These are phyloP conservation scores for Kockovaella imperatae DNA, from an alignment of 768 basidiomycete species.

Conservation along the genomic window DNA sequence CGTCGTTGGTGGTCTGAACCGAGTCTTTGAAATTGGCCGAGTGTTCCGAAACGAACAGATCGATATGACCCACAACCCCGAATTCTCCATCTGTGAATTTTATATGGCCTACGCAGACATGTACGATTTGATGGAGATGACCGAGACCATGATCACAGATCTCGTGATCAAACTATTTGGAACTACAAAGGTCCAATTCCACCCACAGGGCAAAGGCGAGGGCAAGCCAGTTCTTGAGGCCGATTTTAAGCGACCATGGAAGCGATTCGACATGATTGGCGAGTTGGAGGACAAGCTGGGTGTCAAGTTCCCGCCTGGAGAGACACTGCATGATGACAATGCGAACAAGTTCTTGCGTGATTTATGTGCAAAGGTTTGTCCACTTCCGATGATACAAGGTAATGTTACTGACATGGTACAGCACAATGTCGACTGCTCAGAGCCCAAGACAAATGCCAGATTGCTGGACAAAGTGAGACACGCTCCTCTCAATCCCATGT, in stretches of 20 bases:
- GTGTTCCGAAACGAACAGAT: constrained; percentile 99
- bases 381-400: neutral
- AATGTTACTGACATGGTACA: constrained; percentile 37
- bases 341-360: constrained; percentile 82
- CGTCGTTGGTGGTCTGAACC: constrained; percentile 90
- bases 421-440: constrained; percentile 94
- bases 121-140: constrained; percentile 97
- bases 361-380: constrained; percentile 67
- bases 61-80: constrained; percentile 97
- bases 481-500: too few species aligned
- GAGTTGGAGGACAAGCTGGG: constrained; percentile 90
- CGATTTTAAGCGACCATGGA: constrained; percentile 92
- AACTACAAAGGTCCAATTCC: constrained; percentile 69
- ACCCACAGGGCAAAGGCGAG: constrained; percentile 85
- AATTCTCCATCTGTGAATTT: constrained; percentile 99
- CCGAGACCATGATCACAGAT: constrained; percentile 80
- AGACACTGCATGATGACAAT: constrained; percentile 76
- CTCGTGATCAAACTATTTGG: constrained; percentile 79
- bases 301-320: constrained; percentile 87
- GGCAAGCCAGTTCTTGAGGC: constrained; percentile 57
- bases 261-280: constrained; percentile 95
- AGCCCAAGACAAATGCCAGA: constrained; percentile 89
- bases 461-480: constrained; percentile 77
- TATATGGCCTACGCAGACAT: constrained; percentile 99
- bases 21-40: constrained; percentile 96